These are phyloP conservation scores for Ilyonectria destructans DNA, from an alignment of 2,329 filamentous ascomycete genomes.

Conservation along the genomic window DNA sequence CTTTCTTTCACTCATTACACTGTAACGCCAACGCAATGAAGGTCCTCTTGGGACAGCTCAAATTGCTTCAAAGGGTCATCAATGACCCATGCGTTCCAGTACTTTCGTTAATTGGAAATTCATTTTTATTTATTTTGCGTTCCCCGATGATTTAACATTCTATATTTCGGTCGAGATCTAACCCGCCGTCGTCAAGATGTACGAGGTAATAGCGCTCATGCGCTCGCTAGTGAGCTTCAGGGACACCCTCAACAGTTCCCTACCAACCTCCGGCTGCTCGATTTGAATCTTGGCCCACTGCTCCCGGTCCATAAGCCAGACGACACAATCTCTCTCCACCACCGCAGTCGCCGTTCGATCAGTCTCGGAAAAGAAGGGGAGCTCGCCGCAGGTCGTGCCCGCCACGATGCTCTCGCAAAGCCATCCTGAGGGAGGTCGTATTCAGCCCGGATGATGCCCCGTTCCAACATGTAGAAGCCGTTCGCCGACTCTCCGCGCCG, in stretches of 20 bases:
- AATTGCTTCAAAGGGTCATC: neutral
- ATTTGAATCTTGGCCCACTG: too few relatives aligned
- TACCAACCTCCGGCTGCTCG: too few relatives aligned
- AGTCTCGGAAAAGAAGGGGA: too few relatives aligned
- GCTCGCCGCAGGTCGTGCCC: too few relatives aligned
- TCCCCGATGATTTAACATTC: conserved; percentile 5
- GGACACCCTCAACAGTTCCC: too few relatives aligned
- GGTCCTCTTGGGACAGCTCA: neutral
- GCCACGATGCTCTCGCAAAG: too few relatives aligned
- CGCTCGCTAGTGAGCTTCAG: too few relatives aligned
- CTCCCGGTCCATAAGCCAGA: conserved; percentile 88
- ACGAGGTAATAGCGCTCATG: too few relatives aligned
- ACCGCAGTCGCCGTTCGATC: too few relatives aligned
- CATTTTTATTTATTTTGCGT: neutral
- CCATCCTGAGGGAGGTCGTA: too few relatives aligned
- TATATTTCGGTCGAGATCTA: conserved; percentile 41
- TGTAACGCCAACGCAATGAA: neutral
- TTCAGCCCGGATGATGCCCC: conserved; percentile 89
- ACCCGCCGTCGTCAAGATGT: conserved; percentile 67
- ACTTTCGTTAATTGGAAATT: neutral
- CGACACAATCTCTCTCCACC: conserved; percentile 86
- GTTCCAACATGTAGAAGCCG: conserved; percentile 92
- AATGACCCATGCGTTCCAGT: neutral
- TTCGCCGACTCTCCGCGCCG: conserved; percentile 82
- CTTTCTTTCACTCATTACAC: too few relatives aligned